Conservation (phyloP, 2,329 filamentous ascomycete species). For the Penicillium sp. region DNA sequence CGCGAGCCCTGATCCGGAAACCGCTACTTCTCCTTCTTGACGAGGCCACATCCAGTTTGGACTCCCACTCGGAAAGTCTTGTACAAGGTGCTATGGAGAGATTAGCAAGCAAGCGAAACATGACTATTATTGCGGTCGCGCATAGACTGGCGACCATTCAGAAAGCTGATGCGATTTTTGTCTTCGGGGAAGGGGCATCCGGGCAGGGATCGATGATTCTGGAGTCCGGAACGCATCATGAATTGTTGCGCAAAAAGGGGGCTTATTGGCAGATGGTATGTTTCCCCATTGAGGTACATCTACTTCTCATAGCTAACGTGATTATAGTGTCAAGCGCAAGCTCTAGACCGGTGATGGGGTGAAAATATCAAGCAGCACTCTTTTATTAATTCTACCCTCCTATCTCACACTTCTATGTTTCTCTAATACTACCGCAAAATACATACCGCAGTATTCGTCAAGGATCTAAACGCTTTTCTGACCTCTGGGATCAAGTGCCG, state of each 20-base stretch:
- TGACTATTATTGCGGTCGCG: slow-evolving; percentile 63
- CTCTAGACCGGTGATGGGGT: background rate
- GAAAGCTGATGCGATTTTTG: slow-evolving; percentile 31
- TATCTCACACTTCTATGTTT: background rate
- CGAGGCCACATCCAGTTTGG: slow-evolving; percentile 60
- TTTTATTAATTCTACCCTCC: background rate
- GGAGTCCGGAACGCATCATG: slow-evolving; percentile 37
- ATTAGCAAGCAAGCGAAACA: slow-evolving; percentile 53
- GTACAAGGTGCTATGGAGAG: slow-evolving; percentile 69
- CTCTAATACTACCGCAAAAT: background rate
- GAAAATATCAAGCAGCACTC: background rate
- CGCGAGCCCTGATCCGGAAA: slow-evolving; percentile 53
- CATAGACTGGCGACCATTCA: slow-evolving; percentile 6
- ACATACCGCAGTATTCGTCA: too few relatives aligned
- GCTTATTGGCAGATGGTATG: slow-evolving; percentile 6
- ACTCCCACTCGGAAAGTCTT: slow-evolving; percentile 64
- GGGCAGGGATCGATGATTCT: slow-evolving; percentile 47
- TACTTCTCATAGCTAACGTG: background rate
- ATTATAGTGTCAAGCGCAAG: slow-evolving; percentile 6
- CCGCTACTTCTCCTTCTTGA: slow-evolving; percentile 57
- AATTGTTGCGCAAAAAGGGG: slow-evolving; percentile 1
- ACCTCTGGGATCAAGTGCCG: too few relatives aligned
- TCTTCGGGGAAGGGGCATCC: slow-evolving; percentile 61
- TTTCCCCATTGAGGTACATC: background rate
- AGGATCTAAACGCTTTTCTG: too few relatives aligned